Conservation (phyloP, 2,329 filamentous ascomycete genomes). For the Fusarium oligoseptatum region DNA sequence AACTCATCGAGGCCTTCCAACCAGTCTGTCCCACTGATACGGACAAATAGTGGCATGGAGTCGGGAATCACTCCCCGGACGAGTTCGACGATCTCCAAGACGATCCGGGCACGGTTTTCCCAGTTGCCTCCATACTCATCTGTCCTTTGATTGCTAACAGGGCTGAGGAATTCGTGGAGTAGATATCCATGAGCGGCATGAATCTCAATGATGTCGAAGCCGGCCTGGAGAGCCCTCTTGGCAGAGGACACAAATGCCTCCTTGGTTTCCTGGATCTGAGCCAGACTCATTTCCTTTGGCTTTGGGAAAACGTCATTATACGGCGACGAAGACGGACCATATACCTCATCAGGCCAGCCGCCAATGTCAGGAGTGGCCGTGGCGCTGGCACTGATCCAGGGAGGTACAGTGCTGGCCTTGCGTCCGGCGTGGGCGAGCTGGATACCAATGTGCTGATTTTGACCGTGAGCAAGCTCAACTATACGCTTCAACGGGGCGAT, state of each 20-base stretch:
- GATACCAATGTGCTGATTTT: conserved; percentile 4
- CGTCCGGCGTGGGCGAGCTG: conserved; percentile 15
- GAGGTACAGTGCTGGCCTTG: conserved; percentile 11
- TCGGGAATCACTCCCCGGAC: background rate
- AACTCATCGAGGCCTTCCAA: background rate
- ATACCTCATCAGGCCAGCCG: conserved; percentile 7
- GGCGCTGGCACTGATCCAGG: conserved; percentile 5
- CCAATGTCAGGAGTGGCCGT: conserved; percentile 4
- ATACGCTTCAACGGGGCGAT: background rate
- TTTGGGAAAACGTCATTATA: background rate
- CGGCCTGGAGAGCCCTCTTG: background rate
- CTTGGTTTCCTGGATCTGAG: background rate
- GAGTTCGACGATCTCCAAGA: background rate
- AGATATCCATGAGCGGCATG: conserved; percentile 1
- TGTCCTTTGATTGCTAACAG: background rate
- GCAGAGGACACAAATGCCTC: background rate
- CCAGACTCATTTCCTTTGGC: background rate
- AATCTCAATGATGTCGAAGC: background rate
- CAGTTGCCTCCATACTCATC: background rate
- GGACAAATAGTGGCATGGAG: background rate
- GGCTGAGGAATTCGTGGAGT: background rate
- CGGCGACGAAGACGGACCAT: background rate
- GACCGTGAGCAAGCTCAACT: conserved; percentile 7
- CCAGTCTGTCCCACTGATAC: background rate
- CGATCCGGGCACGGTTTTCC: background rate